Percentiles rank a stretch among this genome's conserved stretches.
phyloP scores from a whole-genome alignment of 2,329 filamentous ascomycete genomes.

The Venturia asperata region DNA sequence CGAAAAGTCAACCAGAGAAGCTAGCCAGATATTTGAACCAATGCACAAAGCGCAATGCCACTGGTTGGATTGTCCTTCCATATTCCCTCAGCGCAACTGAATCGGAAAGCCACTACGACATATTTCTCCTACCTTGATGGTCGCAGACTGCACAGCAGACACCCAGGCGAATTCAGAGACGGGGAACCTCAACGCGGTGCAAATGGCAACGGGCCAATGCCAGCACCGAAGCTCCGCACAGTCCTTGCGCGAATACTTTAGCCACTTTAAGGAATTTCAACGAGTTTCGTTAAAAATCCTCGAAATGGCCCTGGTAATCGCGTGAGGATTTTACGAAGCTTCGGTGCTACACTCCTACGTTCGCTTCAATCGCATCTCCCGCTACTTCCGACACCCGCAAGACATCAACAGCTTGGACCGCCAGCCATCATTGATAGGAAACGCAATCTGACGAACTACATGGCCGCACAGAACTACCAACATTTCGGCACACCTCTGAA shows the following conservation, averaged over 20 bases:
- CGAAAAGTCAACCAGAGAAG: too few species aligned
- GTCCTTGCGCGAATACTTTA: too few species aligned
- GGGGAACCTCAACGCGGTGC: conserved; percentile 26
- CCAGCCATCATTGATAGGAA: not conserved
- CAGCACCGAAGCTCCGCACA: conserved; percentile 30
- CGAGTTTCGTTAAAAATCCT: too few species aligned
- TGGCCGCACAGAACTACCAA: conserved; percentile 1
- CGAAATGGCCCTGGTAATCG: too few species aligned
- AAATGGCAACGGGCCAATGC: conserved; percentile 30
- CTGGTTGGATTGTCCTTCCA: too few species aligned
- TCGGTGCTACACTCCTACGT: too few species aligned
- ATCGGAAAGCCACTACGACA: too few species aligned
- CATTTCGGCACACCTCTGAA: not conserved
- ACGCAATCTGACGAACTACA: not conserved
- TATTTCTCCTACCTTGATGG: not conserved
- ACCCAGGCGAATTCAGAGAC: conserved; percentile 30
- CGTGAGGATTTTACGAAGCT: too few species aligned
- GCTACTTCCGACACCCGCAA: not conserved
- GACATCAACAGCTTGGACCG: not conserved
- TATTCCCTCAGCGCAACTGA: too few species aligned
- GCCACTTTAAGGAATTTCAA: too few species aligned
- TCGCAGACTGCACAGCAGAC: conserved; percentile 24
- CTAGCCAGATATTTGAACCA: too few species aligned
- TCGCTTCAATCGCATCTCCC: not conserved
- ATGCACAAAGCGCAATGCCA: too few species aligned